Conservation (phyloP, 345 rosid species). For the Syzygium aqueum region DNA sequence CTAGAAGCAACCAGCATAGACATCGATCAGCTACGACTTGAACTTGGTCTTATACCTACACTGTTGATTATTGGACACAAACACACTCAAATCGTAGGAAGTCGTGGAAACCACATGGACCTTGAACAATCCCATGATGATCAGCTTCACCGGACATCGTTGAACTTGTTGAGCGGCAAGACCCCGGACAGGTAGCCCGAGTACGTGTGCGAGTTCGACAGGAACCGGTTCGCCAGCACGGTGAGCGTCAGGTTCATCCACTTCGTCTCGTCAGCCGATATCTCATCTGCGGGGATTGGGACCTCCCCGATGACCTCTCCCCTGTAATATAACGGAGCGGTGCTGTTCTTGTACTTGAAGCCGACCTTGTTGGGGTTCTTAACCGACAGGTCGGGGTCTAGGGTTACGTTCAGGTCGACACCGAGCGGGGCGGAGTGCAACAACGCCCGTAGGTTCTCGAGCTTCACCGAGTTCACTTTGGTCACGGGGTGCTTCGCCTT, state of each 20-base stretch:
- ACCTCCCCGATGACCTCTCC: slow-evolving; percentile 50
- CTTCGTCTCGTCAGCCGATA: slow-evolving; percentile 30
- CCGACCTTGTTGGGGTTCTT: slow-evolving; percentile 70
- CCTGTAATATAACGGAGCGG: slow-evolving; percentile 49
- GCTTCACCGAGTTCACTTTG: slow-evolving; percentile 35
- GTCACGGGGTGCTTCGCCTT: slow-evolving; percentile 52
- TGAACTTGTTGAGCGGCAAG: slow-evolving; percentile 29
- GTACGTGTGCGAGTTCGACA: slow-evolving; percentile 21
- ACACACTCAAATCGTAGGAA: slow-evolving; percentile 43
- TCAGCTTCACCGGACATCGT: slow-evolving; percentile 56
- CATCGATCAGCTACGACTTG: slow-evolving; percentile 25
- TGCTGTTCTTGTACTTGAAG: slow-evolving; percentile 30
- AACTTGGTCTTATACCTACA: slow-evolving; percentile 57
- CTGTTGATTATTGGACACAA: slow-evolving; percentile 27
- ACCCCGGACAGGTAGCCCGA: slow-evolving; percentile 26
- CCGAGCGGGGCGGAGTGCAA: slow-evolving; percentile 8
- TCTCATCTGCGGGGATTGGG: slow-evolving; percentile 47
- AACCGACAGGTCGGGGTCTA: slow-evolving; percentile 40
- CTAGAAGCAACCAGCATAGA: background rate
- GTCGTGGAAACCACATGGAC: slow-evolving; percentile 32
- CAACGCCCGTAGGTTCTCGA: slow-evolving; percentile 19
- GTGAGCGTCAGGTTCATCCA: slow-evolving; percentile 49
- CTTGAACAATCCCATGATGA: slow-evolving; percentile 30
- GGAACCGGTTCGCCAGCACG: slow-evolving; percentile 55
- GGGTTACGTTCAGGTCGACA: slow-evolving; percentile 36